Conservation (phyloP, 2,329 filamentous ascomycete genomes). For the Apiospora pterosperma region DNA sequence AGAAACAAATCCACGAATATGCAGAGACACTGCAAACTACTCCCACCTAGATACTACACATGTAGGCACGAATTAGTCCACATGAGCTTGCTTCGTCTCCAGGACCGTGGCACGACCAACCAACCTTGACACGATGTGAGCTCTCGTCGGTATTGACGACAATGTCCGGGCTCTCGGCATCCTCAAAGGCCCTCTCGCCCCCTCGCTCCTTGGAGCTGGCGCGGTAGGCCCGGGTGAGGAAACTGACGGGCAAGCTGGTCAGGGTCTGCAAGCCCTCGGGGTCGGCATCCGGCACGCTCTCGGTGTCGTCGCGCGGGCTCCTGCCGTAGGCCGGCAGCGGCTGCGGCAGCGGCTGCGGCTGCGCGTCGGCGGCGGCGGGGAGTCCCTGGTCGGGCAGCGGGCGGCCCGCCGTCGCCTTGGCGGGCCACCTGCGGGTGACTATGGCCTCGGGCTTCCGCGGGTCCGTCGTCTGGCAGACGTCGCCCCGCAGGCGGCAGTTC, state of each 20-base stretch:
- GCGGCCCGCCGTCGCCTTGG: constrained; percentile 11
- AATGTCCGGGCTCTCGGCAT: constrained; percentile 13
- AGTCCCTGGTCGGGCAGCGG: neutral
- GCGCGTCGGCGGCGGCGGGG: neutral
- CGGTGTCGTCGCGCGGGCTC: neutral
- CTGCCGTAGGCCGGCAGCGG: no score
- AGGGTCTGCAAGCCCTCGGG: neutral
- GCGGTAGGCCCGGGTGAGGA: constrained; percentile 6
- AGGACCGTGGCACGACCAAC: neutral
- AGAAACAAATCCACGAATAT: constrained; percentile 22
- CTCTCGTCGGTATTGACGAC: constrained; percentile 21
- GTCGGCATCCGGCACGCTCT: neutral
- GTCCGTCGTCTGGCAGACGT: constrained; percentile 23
- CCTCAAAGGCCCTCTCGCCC: neutral
- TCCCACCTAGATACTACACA: constrained; percentile 9
- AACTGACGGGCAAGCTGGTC: neutral
- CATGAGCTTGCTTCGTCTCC: neutral
- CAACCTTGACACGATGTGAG: constrained; percentile 12
- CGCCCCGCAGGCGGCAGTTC: constrained; percentile 21
- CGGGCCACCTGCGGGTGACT: constrained; percentile 15
- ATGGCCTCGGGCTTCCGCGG: constrained; percentile 18
- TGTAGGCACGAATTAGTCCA: neutral
- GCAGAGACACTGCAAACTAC: constrained; percentile 20
- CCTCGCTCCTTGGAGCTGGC: constrained; percentile 5
- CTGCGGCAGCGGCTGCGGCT: neutral